Base-by-base conservation (phyloP, 495 filamentous ascomycete genomes). In the Penicillium canescens region DNA sequence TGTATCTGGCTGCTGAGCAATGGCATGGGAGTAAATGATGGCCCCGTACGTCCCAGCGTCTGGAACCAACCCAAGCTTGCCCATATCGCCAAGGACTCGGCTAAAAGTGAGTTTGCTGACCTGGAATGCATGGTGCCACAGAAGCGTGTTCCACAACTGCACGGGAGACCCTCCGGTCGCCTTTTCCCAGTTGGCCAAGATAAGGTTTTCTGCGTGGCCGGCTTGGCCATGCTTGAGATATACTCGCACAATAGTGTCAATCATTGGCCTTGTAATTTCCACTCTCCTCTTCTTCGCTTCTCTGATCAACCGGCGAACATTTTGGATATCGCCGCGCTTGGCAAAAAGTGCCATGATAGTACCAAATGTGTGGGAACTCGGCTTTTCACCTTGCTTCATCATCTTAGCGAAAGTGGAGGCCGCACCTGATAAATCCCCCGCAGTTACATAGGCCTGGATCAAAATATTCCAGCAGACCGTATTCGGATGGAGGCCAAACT, bases 141-240 rank as follows among this genome's bases (percentile, higher is more conserved):
- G 70, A 14, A 97, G 70, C 16, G 79, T 73, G 62, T 96, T 96
- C 89, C 90, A 97, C 71, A 93, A 83, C 42, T 74, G 66, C 13
- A 85, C 84, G 34, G 74, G 72, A 37, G 72, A 76, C 10, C 78
- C 68, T 50, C 73, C 51, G n/a, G 75, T 52, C 21, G 71, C 57
- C 34, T 78, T 65, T 0, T 62, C 54, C 37, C 76, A 50, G 46
- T 72, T 70, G 1, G 71, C 68, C 26, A 75, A 77, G 24, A 82
- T 77, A n/a, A 92, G 60, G 21, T 68, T 61, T 67, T 91, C 85
- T 9, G 91, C 90, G 58, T 78, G 67, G 33, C 73, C 59, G 39
- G 85, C 66, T 13, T 78, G 67, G 14, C 81, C 78, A 52, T 86
- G 83, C n/a, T 80, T 78, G 54, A 88, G 83, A 69, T 90, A 85